Conservation (phyloP, 495 filamentous ascomycete species). For the Aspergillus sclerotiicarbonarius region DNA sequence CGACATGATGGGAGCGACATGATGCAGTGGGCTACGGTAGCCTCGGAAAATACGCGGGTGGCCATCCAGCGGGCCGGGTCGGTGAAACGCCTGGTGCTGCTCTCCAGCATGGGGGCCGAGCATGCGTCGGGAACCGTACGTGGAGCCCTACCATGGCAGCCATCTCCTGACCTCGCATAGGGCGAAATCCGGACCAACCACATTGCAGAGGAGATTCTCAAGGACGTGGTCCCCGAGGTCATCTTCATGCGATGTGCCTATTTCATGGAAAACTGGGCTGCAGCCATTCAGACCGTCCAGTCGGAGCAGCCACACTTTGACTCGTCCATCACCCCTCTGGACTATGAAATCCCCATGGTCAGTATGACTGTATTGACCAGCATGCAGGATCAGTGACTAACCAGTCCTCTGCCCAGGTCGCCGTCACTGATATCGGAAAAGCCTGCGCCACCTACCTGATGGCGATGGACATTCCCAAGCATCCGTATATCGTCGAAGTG, state of each 20-base stretch:
- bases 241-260: conserved; percentile 12
- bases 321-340: conserved; percentile 7
- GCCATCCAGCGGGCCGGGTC: background rate
- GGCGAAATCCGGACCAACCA: conserved; percentile 16
- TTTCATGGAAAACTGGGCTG: conserved; percentile 16
- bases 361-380: background rate
- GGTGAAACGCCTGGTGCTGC: conserved; percentile 8
- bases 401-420: background rate
- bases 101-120: conserved; percentile 14
- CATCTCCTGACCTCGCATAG: background rate
- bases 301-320: conserved; percentile 3
- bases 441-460: conserved; percentile 1
- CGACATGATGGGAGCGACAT: background rate
- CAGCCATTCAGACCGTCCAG: background rate
- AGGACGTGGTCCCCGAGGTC: conserved; percentile 3
- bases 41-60: conserved; percentile 1
- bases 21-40: background rate
- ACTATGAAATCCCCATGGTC: conserved; percentile 11
- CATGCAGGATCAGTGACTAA: background rate
- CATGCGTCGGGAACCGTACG: conserved; percentile 7
- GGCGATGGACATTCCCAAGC: background rate
- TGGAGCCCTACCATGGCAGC: background rate
- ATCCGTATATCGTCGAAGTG: conserved; percentile 6
- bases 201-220: conserved; percentile 9
- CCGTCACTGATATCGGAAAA: conserved; percentile 11